These are phyloP conservation scores for Phyllostachys edulis DNA, from an alignment of 176 grass and related monocot species.

Conservation along the genomic window DNA sequence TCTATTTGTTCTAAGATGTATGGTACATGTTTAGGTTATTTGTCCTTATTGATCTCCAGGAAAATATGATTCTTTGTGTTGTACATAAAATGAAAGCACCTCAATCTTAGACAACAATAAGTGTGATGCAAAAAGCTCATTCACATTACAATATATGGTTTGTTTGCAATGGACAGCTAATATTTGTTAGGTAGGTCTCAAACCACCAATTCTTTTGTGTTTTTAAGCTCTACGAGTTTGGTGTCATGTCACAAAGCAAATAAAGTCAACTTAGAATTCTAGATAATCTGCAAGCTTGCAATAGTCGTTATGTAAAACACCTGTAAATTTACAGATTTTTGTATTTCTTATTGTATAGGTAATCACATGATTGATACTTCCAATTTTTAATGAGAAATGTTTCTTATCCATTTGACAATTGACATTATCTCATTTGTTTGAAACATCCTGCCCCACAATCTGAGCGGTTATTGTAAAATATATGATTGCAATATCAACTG, in stretches of 20 bases:
- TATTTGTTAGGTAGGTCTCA: conserved; percentile 30
- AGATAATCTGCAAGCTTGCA: background rate
- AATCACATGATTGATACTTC: background rate
- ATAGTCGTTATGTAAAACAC: background rate
- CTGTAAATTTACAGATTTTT: background rate
- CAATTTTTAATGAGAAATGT: background rate
- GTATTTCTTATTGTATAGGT: background rate
- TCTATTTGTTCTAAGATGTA: background rate
- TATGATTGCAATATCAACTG: background rate
- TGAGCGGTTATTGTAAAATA: background rate
- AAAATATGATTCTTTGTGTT: background rate
- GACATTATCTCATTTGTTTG: background rate
- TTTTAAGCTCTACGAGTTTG: background rate
- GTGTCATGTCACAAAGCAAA: background rate
- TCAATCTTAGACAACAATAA: conserved; percentile 31
- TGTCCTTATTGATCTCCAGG: background rate
- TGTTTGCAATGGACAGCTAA: conserved; percentile 45
- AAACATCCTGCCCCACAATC: background rate
- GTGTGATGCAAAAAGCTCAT: conserved; percentile 29
- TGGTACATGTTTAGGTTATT: background rate
- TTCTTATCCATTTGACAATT: background rate
- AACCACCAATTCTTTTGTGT: background rate
- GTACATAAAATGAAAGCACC: conserved; percentile 40
- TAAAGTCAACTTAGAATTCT: background rate
- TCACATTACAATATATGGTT: conserved; percentile 45